Evolutionary conservation across 495 filamentous ascomycete species (phyloP).

Genomic region (Collariella sp.): DNA sequence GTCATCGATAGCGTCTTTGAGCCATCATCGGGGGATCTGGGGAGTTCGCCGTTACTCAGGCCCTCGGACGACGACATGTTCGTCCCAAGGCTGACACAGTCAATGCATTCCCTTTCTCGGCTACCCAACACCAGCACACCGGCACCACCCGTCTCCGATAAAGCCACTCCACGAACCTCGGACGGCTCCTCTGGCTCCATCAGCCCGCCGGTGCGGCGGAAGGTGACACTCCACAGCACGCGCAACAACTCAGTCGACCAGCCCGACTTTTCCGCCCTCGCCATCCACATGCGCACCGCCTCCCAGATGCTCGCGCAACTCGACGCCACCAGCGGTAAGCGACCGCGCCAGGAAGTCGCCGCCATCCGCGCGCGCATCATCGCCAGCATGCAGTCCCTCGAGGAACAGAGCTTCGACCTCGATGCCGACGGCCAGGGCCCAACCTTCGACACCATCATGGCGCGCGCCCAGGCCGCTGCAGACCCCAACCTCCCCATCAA

Average conservation of each 20-base stretch:
- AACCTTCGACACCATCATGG: slow-evolving; percentile 66
- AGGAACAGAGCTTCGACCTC: slow-evolving; percentile 65
- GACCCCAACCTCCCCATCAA: slow-evolving; percentile 31
- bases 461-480: slow-evolving; percentile 40
- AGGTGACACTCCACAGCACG: slow-evolving; percentile 38
- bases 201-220: slow-evolving; percentile 43
- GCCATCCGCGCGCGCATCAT: slow-evolving; percentile 71
- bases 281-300: slow-evolving; percentile 70
- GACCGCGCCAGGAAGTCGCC: slow-evolving; percentile 62
- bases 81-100: slow-evolving; percentile 9
- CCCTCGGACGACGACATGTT: slow-evolving; percentile 36
- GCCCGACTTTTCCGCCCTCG: slow-evolving; percentile 64
- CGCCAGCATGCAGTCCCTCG: slow-evolving; percentile 74
- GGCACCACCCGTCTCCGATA: slow-evolving; percentile 38
- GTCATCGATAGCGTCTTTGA: slow-evolving; percentile 67
- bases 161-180: slow-evolving; percentile 52
- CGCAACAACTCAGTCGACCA: slow-evolving; percentile 45
- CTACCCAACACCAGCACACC: slow-evolving; percentile 50
- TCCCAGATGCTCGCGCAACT: slow-evolving; percentile 73
- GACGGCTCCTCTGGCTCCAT: slow-evolving; percentile 49
- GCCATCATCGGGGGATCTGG: slow-evolving; percentile 60
- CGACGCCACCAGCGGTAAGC: slow-evolving; percentile 60
- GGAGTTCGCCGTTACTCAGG: slow-evolving; percentile 56
- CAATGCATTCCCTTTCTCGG: slow-evolving; percentile 35
- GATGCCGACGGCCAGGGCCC: slow-evolving; percentile 53